Evolutionary conservation across 2,329 filamentous ascomycete species (phyloP).

Genomic region (Penicillium sp.): DNA sequence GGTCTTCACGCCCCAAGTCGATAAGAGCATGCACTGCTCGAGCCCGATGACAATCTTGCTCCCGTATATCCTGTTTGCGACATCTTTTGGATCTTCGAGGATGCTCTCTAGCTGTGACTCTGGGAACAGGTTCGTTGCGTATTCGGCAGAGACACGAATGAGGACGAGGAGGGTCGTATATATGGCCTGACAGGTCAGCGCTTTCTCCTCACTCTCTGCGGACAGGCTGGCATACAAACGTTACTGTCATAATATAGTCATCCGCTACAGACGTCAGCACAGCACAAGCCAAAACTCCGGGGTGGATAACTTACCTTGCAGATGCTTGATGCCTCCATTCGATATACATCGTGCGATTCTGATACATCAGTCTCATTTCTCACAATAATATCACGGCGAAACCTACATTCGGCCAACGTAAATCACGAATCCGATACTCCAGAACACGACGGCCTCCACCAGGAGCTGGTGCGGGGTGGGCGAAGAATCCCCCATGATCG

Average conservation of each 20-base stretch:
- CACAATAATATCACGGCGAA: not conserved
- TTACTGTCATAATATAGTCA: conserved; percentile 15
- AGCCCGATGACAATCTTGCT: conserved; percentile 17
- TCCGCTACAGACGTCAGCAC: not conserved
- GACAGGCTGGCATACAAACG: conserved; percentile 6
- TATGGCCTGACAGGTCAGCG: conserved; percentile 10
- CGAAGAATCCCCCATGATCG: conserved; percentile 34
- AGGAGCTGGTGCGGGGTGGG: conserved; percentile 36
- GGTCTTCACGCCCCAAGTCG: conserved; percentile 16
- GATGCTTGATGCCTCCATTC: conserved; percentile 4
- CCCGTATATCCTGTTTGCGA: conserved; percentile 9
- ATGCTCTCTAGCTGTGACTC: not conserved
- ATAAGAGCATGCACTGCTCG: conserved; percentile 15
- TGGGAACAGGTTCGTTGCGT: conserved; percentile 16
- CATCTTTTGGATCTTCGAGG: not conserved
- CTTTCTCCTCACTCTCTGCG: not conserved
- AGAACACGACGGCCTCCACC: conserved; percentile 36
- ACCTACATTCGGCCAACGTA: conserved; percentile 38
- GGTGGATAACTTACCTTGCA: not conserved
- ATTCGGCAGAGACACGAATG: conserved; percentile 16
- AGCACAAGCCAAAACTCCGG: not conserved
- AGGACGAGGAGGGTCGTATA: conserved; percentile 16
- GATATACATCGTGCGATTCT: conserved; percentile 9
- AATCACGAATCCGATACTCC: conserved; percentile 36
- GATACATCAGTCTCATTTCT: not conserved